phyloP scores from a whole-genome alignment of 73 alveolate genomes.

The Paramecium biaurelia region DNA sequence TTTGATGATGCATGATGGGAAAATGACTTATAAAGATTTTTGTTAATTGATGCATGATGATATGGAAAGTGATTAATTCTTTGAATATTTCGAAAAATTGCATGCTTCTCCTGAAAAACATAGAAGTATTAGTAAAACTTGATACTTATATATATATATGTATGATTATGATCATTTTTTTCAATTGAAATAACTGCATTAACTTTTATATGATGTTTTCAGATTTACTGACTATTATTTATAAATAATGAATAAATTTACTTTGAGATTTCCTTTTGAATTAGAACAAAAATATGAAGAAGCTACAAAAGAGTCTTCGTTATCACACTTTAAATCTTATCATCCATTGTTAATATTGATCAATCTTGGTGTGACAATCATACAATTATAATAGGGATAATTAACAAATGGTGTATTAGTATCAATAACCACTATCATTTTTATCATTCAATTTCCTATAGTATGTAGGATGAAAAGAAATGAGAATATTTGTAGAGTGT shows the following conservation, averaged over 20 bases:
- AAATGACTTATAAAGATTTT: conserved; percentile 15
- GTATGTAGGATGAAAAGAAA: background rate
- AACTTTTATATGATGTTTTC: background rate
- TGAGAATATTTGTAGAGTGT: background rate
- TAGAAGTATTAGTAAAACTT: background rate
- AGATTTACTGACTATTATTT: background rate
- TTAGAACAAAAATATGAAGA: background rate
- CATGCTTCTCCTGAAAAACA: conserved; percentile 6
- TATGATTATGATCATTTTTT: background rate
- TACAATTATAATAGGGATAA: background rate
- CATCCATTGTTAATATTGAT: background rate
- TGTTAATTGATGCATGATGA: conserved; percentile 27
- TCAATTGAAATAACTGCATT: background rate
- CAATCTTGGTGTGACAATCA: background rate
- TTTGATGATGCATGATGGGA: background rate
- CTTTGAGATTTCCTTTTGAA: background rate
- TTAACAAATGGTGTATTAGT: background rate
- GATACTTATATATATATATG: background rate
- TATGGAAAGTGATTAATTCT: conserved; percentile 21
- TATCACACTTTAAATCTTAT: background rate
- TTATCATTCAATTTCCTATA: background rate
- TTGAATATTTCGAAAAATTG: background rate
- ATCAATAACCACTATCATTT: background rate
- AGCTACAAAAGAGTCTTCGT: background rate
- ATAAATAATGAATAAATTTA: background rate